Conservation (phyloP, 2,329 filamentous ascomycete genomes). For the Knoxdaviesia proteae region DNA sequence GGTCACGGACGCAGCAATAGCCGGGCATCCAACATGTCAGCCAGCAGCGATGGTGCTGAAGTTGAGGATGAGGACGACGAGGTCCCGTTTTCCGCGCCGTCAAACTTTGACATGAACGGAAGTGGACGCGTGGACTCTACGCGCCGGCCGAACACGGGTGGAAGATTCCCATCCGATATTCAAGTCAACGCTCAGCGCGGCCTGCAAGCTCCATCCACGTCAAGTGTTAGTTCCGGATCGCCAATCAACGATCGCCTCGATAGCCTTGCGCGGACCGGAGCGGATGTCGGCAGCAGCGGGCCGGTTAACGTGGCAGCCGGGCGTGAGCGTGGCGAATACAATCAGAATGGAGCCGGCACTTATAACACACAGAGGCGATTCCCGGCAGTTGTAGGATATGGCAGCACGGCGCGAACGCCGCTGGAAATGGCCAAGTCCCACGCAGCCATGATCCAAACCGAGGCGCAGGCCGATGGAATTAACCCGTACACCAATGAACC, state of each 20-base stretch:
- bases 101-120: conserved; percentile 20
- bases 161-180: conserved; percentile 89
- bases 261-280: neutral
- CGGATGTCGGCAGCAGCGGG: neutral
- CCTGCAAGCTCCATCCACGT: conserved; percentile 63
- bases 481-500: conserved; percentile 35
- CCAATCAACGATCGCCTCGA: neutral
- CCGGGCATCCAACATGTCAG: conserved; percentile 37
- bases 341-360: neutral
- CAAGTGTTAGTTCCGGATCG: conserved; percentile 55
- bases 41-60: conserved; percentile 56
- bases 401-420: conserved; percentile 20
- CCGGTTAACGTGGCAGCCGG: neutral
- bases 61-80: conserved; percentile 54
- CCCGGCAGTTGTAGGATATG: conserved; percentile 16
- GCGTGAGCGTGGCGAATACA: neutral
- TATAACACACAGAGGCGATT: neutral
- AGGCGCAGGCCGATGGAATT: conserved; percentile 31
- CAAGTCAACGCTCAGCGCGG: conserved; percentile 59
- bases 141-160: conserved; percentile 49
- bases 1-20: conserved; percentile 63
- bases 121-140: conserved; percentile 25
- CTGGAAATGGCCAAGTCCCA: conserved; percentile 28
- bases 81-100: conserved; percentile 23
- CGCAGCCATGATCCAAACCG: conserved; percentile 26